Evolutionary conservation across 2,329 filamentous ascomycete species (phyloP), one percentile per base, ranked within the genome.

Genomic region (Sclerotinia minor): DNA sequence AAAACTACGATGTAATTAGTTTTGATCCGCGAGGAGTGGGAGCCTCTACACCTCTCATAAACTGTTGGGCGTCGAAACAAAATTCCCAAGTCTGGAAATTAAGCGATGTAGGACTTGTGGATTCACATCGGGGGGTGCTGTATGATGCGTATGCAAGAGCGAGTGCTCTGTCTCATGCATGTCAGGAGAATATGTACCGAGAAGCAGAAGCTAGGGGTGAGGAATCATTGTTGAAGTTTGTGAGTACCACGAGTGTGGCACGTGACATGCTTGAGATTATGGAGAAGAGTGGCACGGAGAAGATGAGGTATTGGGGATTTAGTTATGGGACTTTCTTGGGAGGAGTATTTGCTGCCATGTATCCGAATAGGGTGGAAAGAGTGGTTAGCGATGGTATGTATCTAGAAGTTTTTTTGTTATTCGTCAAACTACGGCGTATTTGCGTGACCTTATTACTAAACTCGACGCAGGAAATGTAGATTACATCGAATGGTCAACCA

Each of bases 11-110:
- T 59, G 78, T 85, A 2, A 79, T 85, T 67, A 80, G 80, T 53
- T 85, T 83, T 64, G 83, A 85, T 63, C 83, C 83, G 1, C 79
- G 83, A 29, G 83, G 83, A 26, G 75, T 80, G 78, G 68, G 83
- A 6, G 79, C 80, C 4, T 83, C 83, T 1, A 77, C 80, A 0
- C 83, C 83, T 0, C 74, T 80, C 7, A 74, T 84, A 15, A 80
- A 83, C 49, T 85, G 83, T 72, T 85, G 83, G 83, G 75, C 74
- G 3, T 79, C 78, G 0, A 72, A 74, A 1, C 79, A 81, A 72
- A 79, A 80, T 69, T 73, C 79, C 15, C 76, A 77, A 38, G 71
- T 81, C 3, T 85, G 83, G 83, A 74, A 75, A 11, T 74, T 84
- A 5, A 79, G 82, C 69, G 80, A 82, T 17, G 76, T 79, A 0